A percentile compares a stretch with the other conserved stretches of the same genome.
Conservation (phyloP, 176 grass and related monocot species). For the Aegilops sharonensis region DNA sequence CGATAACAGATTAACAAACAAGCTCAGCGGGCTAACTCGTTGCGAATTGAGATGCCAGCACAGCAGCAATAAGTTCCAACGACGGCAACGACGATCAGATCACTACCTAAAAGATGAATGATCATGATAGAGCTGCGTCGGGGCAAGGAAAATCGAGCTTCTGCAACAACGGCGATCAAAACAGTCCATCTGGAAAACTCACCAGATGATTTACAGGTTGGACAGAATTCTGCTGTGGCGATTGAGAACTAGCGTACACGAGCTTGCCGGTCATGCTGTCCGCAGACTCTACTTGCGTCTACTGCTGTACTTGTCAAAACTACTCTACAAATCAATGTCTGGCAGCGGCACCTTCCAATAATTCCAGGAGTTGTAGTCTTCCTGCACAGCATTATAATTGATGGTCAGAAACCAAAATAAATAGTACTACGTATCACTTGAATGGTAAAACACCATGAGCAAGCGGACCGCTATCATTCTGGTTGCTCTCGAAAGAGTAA, state of each 20-base stretch:
- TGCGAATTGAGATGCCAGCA: neutral
- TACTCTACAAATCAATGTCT: constrained; percentile 55
- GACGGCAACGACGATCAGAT: constrained; percentile 29
- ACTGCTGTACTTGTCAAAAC: constrained; percentile 29
- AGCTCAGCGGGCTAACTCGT: neutral
- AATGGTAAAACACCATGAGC: neutral
- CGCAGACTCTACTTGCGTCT: constrained; percentile 31
- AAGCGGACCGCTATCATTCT: neutral
- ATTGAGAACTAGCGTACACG: constrained; percentile 39
- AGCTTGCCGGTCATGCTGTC: constrained; percentile 14
- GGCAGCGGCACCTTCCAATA: constrained; percentile 71
- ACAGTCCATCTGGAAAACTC: neutral
- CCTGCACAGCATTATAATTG: constrained; percentile 40
- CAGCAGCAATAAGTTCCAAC: neutral
- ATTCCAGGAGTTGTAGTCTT: constrained; percentile 85
- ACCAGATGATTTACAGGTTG: constrained; percentile 31
- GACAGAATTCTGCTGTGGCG: neutral
- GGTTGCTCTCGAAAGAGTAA: neutral
- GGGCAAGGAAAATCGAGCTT: constrained; percentile 12
- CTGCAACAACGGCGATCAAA: constrained; percentile 20
- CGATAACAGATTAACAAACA: neutral
- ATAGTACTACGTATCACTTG: neutral
- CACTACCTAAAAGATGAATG: constrained; percentile 48
- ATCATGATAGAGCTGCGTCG: constrained; percentile 18
- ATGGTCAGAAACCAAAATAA: constrained; percentile 27